Conservation (phyloP, 805 yeast genomes). For the Candida cerambycidarum region DNA sequence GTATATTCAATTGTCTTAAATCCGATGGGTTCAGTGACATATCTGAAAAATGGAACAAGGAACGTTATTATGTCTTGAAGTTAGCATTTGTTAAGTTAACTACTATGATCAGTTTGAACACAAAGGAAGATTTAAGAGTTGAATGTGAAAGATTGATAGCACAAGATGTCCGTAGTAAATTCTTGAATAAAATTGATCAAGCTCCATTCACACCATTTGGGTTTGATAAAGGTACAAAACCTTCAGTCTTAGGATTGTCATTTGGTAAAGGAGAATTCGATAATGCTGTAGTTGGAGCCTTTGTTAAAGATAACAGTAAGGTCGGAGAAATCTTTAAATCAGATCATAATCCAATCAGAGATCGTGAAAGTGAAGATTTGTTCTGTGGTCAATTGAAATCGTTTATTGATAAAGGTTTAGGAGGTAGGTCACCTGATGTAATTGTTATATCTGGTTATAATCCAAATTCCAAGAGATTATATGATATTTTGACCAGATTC, state of each 20-base stretch:
- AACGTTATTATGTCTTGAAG: slow-evolving; percentile 66
- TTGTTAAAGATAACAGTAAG: slow-evolving; percentile 77
- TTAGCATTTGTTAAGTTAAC: slow-evolving; percentile 67
- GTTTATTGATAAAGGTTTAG: slow-evolving; percentile 60
- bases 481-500: slow-evolving; percentile 53
- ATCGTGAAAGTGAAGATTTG: slow-evolving; percentile 41
- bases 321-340: slow-evolving; percentile 76
- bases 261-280: slow-evolving; percentile 83
- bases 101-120: slow-evolving; percentile 66
- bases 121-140: slow-evolving; percentile 78
- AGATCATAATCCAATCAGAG: slow-evolving; percentile 62
- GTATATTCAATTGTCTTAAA: slow-evolving; percentile 49
- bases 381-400: slow-evolving; percentile 65
- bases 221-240: slow-evolving; percentile 75
- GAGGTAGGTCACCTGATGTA: slow-evolving; percentile 69
- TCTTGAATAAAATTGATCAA: slow-evolving; percentile 77
- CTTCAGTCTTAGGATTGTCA: slow-evolving; percentile 78
- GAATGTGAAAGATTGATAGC: slow-evolving; percentile 72
- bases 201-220: slow-evolving; percentile 89
- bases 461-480: slow-evolving; percentile 64
- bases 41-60: slow-evolving; percentile 77
- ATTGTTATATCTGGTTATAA: slow-evolving; percentile 88
- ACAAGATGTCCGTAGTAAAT: slow-evolving; percentile 65
- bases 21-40: slow-evolving; percentile 79
- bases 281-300: slow-evolving; percentile 84